phyloP scores from a whole-genome alignment of 2,329 filamentous ascomycete species.

The Cladophialophora carrionii region DNA sequence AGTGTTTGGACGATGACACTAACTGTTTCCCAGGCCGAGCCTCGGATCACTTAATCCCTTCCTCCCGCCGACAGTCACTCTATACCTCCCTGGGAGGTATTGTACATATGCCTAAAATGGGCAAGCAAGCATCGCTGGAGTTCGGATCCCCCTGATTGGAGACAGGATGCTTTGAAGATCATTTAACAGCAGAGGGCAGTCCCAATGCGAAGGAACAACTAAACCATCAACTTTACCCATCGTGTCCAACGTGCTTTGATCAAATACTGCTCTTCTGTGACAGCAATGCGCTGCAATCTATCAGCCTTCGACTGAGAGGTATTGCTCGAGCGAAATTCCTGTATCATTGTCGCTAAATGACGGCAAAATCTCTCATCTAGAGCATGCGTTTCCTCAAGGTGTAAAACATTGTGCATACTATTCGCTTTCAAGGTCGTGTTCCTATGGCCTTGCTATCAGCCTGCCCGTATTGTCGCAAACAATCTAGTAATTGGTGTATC shows the following conservation, averaged over 20 bases:
- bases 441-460: background rate
- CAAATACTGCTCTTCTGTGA: background rate
- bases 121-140: background rate
- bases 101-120: conserved; percentile 22
- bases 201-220: background rate
- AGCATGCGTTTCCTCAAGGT: background rate
- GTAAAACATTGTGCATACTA: background rate
- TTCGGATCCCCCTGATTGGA: background rate
- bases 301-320: background rate
- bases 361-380: background rate
- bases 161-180: background rate
- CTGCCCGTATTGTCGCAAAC: background rate
- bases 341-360: background rate
- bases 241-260: background rate
- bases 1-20: conserved; percentile 3
- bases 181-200: conserved; percentile 3
- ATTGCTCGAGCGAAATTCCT: background rate
- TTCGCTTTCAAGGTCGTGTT: background rate
- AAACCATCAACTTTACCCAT: background rate
- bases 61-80: background rate
- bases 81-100: conserved; percentile 1
- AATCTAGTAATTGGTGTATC: background rate
- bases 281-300: background rate
- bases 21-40: conserved; percentile 29
- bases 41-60: conserved; percentile 37